Conservation (phyloP, 2,329 filamentous ascomycete species). For the Aspergillus sp. region DNA sequence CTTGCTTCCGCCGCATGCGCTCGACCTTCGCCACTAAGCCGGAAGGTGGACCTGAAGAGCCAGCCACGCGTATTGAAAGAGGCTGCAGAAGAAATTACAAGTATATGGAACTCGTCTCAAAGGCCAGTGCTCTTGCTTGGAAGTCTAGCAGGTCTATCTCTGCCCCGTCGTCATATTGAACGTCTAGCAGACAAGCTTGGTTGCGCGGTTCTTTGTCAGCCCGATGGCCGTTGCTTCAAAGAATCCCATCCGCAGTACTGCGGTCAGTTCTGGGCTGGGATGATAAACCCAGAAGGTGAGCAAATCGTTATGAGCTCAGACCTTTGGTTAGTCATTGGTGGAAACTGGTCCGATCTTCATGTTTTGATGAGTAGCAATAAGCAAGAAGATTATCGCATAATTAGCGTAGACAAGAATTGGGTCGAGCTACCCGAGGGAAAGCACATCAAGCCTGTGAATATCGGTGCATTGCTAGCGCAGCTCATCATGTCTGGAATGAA, state of each 20-base stretch:
- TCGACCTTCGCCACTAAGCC: background rate
- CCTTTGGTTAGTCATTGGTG: constrained; percentile 8
- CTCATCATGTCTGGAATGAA: constrained; percentile 3
- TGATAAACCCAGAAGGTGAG: constrained; percentile 6
- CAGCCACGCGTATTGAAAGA: background rate
- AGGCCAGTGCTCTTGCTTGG: constrained; percentile 12
- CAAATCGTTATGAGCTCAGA: constrained; percentile 3
- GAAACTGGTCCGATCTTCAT: constrained; percentile 11
- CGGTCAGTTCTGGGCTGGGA: constrained; percentile 6
- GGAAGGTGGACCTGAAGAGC: background rate
- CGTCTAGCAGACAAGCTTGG: constrained; percentile 12
- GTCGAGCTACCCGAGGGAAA: background rate
- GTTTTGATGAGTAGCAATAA: background rate
- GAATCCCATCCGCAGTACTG: constrained; percentile 14
- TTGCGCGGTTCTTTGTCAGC: constrained; percentile 12
- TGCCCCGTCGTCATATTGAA: background rate
- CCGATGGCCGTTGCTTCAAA: constrained; percentile 7
- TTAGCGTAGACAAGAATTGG: background rate
- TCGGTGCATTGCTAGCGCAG: background rate
- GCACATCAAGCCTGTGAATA: background rate
- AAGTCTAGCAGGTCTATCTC: background rate
- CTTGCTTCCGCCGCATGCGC: background rate
- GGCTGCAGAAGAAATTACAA: background rate
- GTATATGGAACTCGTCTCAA: constrained; percentile 6
- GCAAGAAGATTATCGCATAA: constrained; percentile 2